phyloP scores from a whole-genome alignment of 169 alveolate genomes.

The Blepharisma undulans region DNA sequence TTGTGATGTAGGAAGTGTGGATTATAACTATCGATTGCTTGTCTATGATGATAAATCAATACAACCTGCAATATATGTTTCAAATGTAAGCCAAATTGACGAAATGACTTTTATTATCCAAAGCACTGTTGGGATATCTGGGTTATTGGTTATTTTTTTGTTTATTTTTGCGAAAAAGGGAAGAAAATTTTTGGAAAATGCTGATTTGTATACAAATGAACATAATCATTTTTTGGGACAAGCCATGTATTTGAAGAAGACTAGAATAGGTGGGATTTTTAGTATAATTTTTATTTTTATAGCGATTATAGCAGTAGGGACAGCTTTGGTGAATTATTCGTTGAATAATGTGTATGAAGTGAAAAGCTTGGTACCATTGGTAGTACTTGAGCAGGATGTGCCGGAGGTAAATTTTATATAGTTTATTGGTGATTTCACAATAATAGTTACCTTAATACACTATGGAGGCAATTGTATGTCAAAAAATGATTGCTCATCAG shows the following conservation, averaged over 20 bases:
- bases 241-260: conserved; percentile 23
- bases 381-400: neutral
- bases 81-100: neutral
- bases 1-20: neutral
- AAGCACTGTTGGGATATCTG: neutral
- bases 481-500: neutral
- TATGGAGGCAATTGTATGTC: conserved; percentile 29
- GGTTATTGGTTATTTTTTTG: neutral
- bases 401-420: neutral
- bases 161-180: neutral
- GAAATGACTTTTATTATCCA: neutral
- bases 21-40: neutral
- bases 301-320: neutral
- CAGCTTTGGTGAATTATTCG: neutral
- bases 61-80: neutral
- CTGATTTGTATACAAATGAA: neutral
- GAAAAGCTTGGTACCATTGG: neutral
- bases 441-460: too few species aligned
- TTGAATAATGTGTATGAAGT: neutral
- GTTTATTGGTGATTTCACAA: neutral
- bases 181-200: neutral
- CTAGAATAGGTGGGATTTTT: conserved; percentile 11
- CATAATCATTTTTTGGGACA: neutral
- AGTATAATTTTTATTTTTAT: conserved; percentile 6
- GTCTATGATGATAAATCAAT: too few species aligned